Percentiles rank a stretch among this genome's conserved stretches.
Conservation (phyloP, 2,329 filamentous ascomycete species). For the Xylaria multiplex region DNA sequence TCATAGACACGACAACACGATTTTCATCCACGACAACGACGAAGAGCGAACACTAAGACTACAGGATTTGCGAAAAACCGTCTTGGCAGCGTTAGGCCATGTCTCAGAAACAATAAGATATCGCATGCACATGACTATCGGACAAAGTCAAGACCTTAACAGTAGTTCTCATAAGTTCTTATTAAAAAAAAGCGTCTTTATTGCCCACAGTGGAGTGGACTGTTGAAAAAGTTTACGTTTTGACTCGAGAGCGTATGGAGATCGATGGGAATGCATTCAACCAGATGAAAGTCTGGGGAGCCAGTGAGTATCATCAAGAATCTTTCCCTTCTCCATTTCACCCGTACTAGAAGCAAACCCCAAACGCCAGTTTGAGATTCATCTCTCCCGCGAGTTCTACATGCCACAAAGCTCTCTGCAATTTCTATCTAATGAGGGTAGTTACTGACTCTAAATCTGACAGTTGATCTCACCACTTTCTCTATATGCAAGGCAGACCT, state of each 20-base stretch:
- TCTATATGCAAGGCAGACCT: conserved; percentile 31
- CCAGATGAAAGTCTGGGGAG: conserved; percentile 68
- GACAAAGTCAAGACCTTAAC: conserved; percentile 62
- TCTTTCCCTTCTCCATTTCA: not conserved
- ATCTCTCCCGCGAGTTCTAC: not conserved
- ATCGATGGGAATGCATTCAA: conserved; percentile 49
- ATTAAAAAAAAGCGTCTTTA: conserved; percentile 60
- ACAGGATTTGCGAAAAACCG: conserved; percentile 47
- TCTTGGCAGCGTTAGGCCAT: conserved; percentile 53
- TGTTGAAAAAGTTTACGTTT: conserved; percentile 59
- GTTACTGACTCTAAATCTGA: conserved; percentile 6
- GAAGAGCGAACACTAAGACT: conserved; percentile 41
- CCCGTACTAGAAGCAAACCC: not conserved
- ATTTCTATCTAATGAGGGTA: not conserved
- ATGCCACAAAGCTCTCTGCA: not conserved
- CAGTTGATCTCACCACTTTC: conserved; percentile 51
- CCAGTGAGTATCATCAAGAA: conserved; percentile 37
- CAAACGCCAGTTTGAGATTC: not conserved
- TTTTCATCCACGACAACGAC: conserved; percentile 55
- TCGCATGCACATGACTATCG: conserved; percentile 68
- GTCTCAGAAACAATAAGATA: conserved; percentile 44
- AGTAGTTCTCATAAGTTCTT: conserved; percentile 61
- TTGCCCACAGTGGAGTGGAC: conserved; percentile 62
- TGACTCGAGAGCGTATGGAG: conserved; percentile 59
- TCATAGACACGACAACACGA: conserved; percentile 61